These are phyloP conservation scores for Dipteronia sinensis DNA, from an alignment of 345 rosid genomes.

Conservation along the genomic window DNA sequence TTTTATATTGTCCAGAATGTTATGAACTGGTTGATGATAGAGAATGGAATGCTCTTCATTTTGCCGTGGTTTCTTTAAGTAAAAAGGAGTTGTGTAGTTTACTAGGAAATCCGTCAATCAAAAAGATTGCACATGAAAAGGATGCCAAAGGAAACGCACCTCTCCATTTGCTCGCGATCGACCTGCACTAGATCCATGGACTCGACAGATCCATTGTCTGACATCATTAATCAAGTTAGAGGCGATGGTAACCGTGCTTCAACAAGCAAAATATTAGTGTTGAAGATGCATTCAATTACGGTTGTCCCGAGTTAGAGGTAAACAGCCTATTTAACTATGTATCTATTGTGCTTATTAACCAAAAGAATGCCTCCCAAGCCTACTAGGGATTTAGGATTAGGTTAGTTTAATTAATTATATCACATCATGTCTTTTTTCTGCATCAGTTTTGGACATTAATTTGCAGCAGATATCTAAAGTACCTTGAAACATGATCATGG, in stretches of 20 bases:
- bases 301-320: background rate
- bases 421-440: too few species aligned
- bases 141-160: slow-evolving; percentile 8
- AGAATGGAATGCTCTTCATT: background rate
- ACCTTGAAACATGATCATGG: too few species aligned
- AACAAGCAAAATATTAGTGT: background rate
- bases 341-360: too few species aligned
- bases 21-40: background rate
- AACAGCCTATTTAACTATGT: too few species aligned
- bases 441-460: too few species aligned
- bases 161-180: background rate
- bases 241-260: background rate
- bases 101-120: background rate
- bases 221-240: background rate
- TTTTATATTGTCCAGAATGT: background rate
- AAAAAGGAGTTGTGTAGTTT: background rate
- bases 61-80: background rate
- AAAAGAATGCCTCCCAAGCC: too few species aligned
- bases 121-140: background rate
- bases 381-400: too few species aligned
- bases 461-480: too few species aligned
- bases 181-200: background rate
- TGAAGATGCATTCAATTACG: too few species aligned
- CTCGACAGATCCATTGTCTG: too few species aligned
- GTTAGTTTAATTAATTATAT: too few species aligned